A percentile compares a stretch with the other conserved stretches of the same genome.
Conservation (phyloP, 2,329 filamentous ascomycete genomes). For the Fusarium sp. region DNA sequence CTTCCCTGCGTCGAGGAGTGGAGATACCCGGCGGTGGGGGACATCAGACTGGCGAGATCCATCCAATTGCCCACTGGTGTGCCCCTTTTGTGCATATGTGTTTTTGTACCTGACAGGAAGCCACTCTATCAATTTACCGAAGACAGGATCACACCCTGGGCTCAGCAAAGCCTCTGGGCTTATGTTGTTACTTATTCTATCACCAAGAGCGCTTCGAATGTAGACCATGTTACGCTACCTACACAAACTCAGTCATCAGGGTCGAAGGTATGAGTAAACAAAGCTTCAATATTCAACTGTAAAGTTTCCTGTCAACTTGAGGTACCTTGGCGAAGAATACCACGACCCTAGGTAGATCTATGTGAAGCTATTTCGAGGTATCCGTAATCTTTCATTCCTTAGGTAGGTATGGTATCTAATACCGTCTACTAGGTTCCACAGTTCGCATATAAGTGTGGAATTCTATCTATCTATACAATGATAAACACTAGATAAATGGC, state of each 20-base stretch:
- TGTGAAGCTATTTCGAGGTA: background rate
- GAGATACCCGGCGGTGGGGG: slow-evolving; percentile 21
- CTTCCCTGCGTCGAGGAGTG: slow-evolving; percentile 39
- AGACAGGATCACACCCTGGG: background rate
- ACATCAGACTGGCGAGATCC: slow-evolving; percentile 6
- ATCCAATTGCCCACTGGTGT: slow-evolving; percentile 13
- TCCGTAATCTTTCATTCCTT: background rate
- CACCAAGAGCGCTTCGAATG: background rate
- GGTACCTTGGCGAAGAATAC: background rate
- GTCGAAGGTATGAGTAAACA: background rate
- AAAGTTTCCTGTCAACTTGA: background rate
- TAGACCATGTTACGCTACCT: background rate
- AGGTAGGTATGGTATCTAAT: background rate
- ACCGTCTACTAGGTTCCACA: background rate
- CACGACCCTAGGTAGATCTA: background rate
- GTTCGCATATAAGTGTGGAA: background rate
- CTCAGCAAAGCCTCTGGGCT: background rate
- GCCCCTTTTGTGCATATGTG: slow-evolving; percentile 28
- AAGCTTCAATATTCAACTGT: background rate
- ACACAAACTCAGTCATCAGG: background rate
- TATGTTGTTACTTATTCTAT: background rate
- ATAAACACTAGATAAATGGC: background rate
- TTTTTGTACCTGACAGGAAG: slow-evolving; percentile 17
- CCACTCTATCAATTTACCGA: slow-evolving; percentile 3
- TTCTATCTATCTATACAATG: background rate